These are phyloP conservation scores for Aspergillus puulaauensis DNA, from an alignment of 2,329 filamentous ascomycete species.

Conservation along the genomic window DNA sequence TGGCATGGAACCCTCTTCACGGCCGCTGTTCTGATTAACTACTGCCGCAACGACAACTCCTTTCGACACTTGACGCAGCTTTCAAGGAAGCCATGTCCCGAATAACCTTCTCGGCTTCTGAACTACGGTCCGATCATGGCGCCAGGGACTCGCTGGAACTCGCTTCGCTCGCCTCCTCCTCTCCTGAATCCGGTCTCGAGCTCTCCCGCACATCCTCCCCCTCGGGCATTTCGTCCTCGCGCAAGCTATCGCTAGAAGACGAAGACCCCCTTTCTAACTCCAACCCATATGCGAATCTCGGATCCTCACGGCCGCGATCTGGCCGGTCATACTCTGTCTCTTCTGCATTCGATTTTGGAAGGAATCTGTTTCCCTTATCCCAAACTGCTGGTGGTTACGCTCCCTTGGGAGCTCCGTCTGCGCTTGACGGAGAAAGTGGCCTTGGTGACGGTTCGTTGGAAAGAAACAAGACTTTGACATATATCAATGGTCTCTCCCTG, in stretches of 20 bases:
- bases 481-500: slow-evolving; percentile 86
- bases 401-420: slow-evolving; percentile 74
- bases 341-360: slow-evolving; percentile 93
- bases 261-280: slow-evolving; percentile 69
- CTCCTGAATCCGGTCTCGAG: slow-evolving; percentile 61
- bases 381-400: slow-evolving; percentile 81
- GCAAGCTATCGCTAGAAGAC: slow-evolving; percentile 81
- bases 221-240: slow-evolving; percentile 89
- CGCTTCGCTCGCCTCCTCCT: slow-evolving; percentile 87
- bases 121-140: slow-evolving; percentile 34
- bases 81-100: slow-evolving; percentile 30
- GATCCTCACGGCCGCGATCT: slow-evolving; percentile 50
- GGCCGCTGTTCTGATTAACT: slow-evolving; percentile 3
- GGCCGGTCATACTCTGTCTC: slow-evolving; percentile 81
- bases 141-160: slow-evolving; percentile 93
- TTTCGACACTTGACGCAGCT: slow-evolving; percentile 1
- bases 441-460: slow-evolving; percentile 79
- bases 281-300: slow-evolving; percentile 50
- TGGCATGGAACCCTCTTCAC: slow-evolving; percentile 15
- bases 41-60: slow-evolving; percentile 5
- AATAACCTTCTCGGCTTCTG: slow-evolving; percentile 29
- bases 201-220: slow-evolving; percentile 71
- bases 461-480: slow-evolving; percentile 94
- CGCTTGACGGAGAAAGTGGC: slow-evolving; percentile 55
- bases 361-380: slow-evolving; percentile 86